Base-by-base conservation (phyloP, 108 stramenopile genomes). In the Conticribra guillardii region DNA sequence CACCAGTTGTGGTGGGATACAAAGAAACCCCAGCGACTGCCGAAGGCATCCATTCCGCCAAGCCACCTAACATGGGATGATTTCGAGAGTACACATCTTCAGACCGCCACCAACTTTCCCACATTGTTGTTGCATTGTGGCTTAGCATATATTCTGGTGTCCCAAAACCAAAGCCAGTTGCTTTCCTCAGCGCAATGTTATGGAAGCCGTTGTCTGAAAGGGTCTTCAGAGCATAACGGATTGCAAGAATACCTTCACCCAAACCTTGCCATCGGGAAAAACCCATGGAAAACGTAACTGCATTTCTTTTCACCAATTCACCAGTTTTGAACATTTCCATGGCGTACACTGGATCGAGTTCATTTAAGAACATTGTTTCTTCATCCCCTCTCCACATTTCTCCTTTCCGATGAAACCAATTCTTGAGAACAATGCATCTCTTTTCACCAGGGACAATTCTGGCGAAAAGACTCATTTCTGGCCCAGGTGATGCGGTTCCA, bases 111-210 rank as follows among this genome's bases (percentile, higher is more conserved):
- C 73, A 81, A 37, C 63, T 63, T 49, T 84, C 80, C 84, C 84
- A 84, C 64, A 84, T 46, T n/a, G 80, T 84, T 51, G 80, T 84
- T 37, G 76, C 80, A 60, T 84, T 84, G 50, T 80, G 71, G 1
- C 66, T 54, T n/a, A 82, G 41, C 82, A 82, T 82, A 24, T 82
- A 82, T 21, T 74, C 82, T 11, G 73, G 59, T 46, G 77, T 76
- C 7, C 48, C 74, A 34, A 76, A 45, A 5, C 74, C 74, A 17
- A 67, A 17, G 15, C 66, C 74, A 3, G 52, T 37, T 18, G 74
- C 74, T 34, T 76, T 76, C 33, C 61, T 53, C 23, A 76, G 28
- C 0, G 74, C 74, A 47, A 76, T 63, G 46, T 76, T 27, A 45
- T 76, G 74, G 41, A 68, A 62, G 0, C 74, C 74, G 44, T 65